Base-by-base conservation (phyloP, 305 asterid genomes). In the Salvia sclarea region DNA sequence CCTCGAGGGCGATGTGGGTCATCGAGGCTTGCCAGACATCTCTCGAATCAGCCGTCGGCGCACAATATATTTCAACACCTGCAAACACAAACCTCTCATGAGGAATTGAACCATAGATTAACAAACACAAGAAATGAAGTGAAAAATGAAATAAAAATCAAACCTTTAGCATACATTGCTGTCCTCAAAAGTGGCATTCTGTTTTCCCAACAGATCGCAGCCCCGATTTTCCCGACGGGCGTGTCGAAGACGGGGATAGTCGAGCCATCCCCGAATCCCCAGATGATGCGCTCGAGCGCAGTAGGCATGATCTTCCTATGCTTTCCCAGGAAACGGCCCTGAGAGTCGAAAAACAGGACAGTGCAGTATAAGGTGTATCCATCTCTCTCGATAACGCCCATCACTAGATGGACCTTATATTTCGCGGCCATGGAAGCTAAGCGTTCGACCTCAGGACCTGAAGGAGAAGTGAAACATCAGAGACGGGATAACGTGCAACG, bases 131-230 rank as follows among this genome's bases (percentile, higher is more conserved):
- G 7, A 43, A 24, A n/a, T 61, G 24, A 25, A 61, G 50, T 22
- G 22, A 41, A 40, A 61, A 61, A n/a, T n/a, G n/a, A n/a, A n/a
- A n/a, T n/a, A n/a, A n/a, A n/a, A n/a, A n/a, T n/a, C 37, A 11
- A n/a, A 88, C 95, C 97, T 85, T 94, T 94, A 57, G 90, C 96
- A 81, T 94, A 91, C 96, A 94, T 79, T 30, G 96, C 95, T 13
- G 95, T 91, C 79, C 97, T 82, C 56, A 93, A 67, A 72, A 93
- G 92, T 50, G 98, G 98, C 98, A 89, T 94, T 75, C 86, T 78
- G 74, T 94, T 94, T 80, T 94, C 97, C 98, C 98, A 94, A 81
- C 98, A 91, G 73, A 94, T 89, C 22, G 97, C 98, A 17, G 96
- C 98, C 45, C 98, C 96, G 0, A 93, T 88, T 78, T 91, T 93